Evolutionary conservation across 225 moss, liverwort and hornwort species (phyloP).

Genomic region (Physcomitrium patens): DNA sequence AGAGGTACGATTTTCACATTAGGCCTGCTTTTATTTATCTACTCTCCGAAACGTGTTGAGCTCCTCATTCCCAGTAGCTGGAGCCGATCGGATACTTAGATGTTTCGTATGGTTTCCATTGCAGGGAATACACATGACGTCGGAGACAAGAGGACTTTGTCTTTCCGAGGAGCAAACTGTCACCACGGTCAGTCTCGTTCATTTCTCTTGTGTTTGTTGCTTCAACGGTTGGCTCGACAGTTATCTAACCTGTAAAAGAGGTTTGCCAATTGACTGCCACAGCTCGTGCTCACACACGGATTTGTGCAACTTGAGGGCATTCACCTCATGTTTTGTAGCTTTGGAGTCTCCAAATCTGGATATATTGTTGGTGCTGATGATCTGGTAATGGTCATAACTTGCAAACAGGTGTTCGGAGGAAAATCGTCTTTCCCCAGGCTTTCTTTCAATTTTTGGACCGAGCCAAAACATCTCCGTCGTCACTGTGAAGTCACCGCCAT

Average conservation of each 20-base stretch:
- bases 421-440: slow-evolving; percentile 34
- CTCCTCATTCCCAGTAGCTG: not conserved
- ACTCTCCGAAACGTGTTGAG: not conserved
- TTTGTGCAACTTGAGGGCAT: not conserved
- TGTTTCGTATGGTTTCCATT: not conserved
- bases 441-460: slow-evolving; percentile 31
- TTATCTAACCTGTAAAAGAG: too few relatives aligned
- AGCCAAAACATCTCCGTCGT: slow-evolving; percentile 48
- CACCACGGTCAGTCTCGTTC: slow-evolving; percentile 40
- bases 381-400: not conserved
- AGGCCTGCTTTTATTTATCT: not conserved
- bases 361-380: not conserved
- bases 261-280: too few relatives aligned
- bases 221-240: too few relatives aligned
- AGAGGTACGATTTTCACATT: slow-evolving; percentile 41
- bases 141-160: slow-evolving; percentile 70
- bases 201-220: not conserved
- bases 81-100: not conserved
- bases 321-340: not conserved
- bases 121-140: slow-evolving; percentile 40
- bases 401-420: slow-evolving; percentile 44
- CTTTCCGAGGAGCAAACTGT: slow-evolving; percentile 68
- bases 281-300: not conserved
- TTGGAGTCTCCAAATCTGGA: not conserved
- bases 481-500: slow-evolving; percentile 66